Evolutionary conservation across 129 eudicot genomes (phyloP).

Genomic region (Rutidosis leptorrhynchoides): DNA sequence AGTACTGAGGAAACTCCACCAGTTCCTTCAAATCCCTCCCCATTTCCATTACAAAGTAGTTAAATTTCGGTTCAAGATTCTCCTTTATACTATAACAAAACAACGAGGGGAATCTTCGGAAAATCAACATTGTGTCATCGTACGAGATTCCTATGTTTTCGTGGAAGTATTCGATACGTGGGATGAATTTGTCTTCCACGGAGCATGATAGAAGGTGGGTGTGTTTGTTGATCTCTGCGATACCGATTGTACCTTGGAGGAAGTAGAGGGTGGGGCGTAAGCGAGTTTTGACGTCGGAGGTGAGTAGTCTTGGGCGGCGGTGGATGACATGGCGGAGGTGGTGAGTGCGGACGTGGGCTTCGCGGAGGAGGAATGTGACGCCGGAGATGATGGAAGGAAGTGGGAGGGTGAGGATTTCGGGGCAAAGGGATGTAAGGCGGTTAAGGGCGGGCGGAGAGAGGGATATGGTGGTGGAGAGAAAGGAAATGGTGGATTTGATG

Average conservation of each 20-base stretch:
- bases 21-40: slow-evolving; percentile 75
- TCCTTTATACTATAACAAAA: slow-evolving; percentile 75
- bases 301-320: slow-evolving; percentile 82
- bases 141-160: slow-evolving; percentile 58
- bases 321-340: slow-evolving; percentile 64
- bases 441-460: slow-evolving; percentile 56
- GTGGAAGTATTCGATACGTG: slow-evolving; percentile 56
- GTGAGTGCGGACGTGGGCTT: slow-evolving; percentile 51
- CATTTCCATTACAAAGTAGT: slow-evolving; percentile 78
- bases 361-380: slow-evolving; percentile 82
- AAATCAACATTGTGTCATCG: slow-evolving; percentile 54
- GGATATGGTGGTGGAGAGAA: slow-evolving; percentile 62
- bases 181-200: slow-evolving; percentile 69
- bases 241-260: slow-evolving; percentile 77
- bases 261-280: slow-evolving; percentile 86
- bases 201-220: slow-evolving; percentile 65
- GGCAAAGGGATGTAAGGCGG: slow-evolving; percentile 68
- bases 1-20: slow-evolving; percentile 75
- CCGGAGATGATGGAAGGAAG: slow-evolving; percentile 41
- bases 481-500: slow-evolving; percentile 49
- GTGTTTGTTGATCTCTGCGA: slow-evolving; percentile 40
- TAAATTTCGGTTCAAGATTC: slow-evolving; percentile 73
- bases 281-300: slow-evolving; percentile 48
- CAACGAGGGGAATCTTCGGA: slow-evolving; percentile 69
- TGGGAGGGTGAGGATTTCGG: slow-evolving; percentile 54